phyloP scores from a whole-genome alignment of 495 filamentous ascomycete genomes.

The Penicillium manginii region DNA sequence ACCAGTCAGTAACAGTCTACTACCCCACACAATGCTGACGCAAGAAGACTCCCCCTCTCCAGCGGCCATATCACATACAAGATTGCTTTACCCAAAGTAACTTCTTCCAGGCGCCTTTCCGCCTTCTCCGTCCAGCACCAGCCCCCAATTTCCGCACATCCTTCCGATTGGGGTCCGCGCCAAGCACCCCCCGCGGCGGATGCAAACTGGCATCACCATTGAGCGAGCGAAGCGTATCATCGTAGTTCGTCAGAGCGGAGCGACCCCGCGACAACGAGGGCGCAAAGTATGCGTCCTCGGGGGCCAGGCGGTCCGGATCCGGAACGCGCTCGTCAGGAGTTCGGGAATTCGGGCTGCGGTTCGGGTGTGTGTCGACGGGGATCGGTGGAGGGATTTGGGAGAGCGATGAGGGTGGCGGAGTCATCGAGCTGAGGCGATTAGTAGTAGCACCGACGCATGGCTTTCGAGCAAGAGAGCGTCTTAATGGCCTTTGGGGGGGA shows the following conservation, averaged over 20 bases:
- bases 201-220: slow-evolving; percentile 42
- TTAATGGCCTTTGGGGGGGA: neutral
- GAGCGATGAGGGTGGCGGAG: slow-evolving; percentile 39
- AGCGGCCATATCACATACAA: slow-evolving; percentile 57
- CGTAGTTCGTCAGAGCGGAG: slow-evolving; percentile 45
- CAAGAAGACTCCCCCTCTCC: neutral
- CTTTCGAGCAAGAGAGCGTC: slow-evolving; percentile 13
- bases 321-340: slow-evolving; percentile 54
- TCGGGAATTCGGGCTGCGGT: slow-evolving; percentile 35
- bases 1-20: slow-evolving; percentile 9
- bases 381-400: slow-evolving; percentile 45
- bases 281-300: slow-evolving; percentile 80
- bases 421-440: slow-evolving; percentile 42
- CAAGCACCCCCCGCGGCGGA: slow-evolving; percentile 40
- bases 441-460: slow-evolving; percentile 36
- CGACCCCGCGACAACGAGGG: slow-evolving; percentile 59
- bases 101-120: slow-evolving; percentile 84
- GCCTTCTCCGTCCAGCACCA: slow-evolving; percentile 61
- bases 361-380: slow-evolving; percentile 50
- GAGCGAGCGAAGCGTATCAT: slow-evolving; percentile 38
- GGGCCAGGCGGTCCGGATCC: slow-evolving; percentile 67
- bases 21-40: neutral
- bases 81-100: slow-evolving; percentile 97
- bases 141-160: slow-evolving; percentile 55
- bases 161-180: slow-evolving; percentile 31